Evolutionary conservation across 1,284 basidiomycete species (phyloP).

Genomic region (Sphaerobolus stellatus): DNA sequence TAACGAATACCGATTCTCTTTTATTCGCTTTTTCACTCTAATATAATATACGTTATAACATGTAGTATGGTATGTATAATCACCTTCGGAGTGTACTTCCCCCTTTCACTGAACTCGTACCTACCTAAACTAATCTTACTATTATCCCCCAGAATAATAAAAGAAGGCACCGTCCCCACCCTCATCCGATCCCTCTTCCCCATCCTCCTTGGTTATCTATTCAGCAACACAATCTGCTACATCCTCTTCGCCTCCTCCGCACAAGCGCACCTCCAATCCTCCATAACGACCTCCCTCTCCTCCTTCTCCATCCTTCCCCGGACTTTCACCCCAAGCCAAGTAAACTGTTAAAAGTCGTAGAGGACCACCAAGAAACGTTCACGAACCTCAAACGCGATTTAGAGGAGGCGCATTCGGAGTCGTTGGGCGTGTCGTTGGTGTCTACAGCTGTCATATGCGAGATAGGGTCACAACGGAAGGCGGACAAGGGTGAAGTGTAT

Average conservation of each 20-base stretch:
- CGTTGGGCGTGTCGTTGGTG: conserved; percentile 47
- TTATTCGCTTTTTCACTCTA: too few relatives aligned
- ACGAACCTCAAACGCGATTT: conserved; percentile 83
- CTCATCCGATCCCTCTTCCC: conserved; percentile 76
- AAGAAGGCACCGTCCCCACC: conserved; percentile 82
- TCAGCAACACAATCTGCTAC: conserved; percentile 88
- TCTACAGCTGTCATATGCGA: too few relatives aligned
- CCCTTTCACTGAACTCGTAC: conserved; percentile 13
- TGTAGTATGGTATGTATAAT: conserved; percentile 84
- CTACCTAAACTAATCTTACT: too few relatives aligned
- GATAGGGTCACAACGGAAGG: too few relatives aligned
- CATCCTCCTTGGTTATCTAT: conserved; percentile 70
- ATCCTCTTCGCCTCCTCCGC: conserved; percentile 78
- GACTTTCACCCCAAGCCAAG: conserved; percentile 52
- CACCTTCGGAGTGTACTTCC: conserved; percentile 72
- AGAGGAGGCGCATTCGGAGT: conserved; percentile 82
- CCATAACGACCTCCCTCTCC: conserved; percentile 83
- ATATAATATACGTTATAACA: too few relatives aligned
- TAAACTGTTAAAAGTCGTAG: conserved; percentile 71
- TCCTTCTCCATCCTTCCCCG: conserved; percentile 84
- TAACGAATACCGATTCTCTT: too few relatives aligned
- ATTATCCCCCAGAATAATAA: conserved; percentile 84
- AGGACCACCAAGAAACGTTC: conserved; percentile 83
- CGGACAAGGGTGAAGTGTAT: conserved; percentile 55
- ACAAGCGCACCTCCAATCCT: conserved; percentile 82